Evolutionary conservation across 768 basidiomycete species (phyloP).

Genomic region (Suillus subluteus): DNA sequence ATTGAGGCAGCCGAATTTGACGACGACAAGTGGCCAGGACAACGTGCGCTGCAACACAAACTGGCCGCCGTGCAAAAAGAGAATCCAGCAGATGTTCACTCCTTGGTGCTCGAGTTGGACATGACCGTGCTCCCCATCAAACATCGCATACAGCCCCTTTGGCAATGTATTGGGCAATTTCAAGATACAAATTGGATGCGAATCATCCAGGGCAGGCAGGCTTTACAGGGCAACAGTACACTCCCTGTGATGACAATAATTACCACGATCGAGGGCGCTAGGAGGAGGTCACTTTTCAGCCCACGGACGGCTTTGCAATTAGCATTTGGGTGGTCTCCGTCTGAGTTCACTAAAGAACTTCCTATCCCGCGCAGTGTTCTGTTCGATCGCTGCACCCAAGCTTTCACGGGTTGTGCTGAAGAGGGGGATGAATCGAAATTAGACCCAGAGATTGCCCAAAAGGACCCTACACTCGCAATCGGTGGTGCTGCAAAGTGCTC

Average conservation of each 20-base stretch:
- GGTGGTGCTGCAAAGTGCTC: not conserved
- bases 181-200: conserved; percentile 2
- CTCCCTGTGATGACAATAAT: conserved; percentile 1
- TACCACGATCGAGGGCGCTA: conserved; percentile 5
- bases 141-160: conserved; percentile 3
- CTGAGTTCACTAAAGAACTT: not conserved
- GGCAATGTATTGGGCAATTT: not conserved
- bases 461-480: not conserved
- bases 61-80: not conserved
- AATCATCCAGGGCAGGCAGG: not conserved
- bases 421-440: not conserved
- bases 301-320: conserved; percentile 4
- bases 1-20: not conserved
- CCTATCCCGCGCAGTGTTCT: not conserved
- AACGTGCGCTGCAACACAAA: not conserved
- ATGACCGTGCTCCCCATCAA: conserved; percentile 1
- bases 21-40: conserved; percentile 3
- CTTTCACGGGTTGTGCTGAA: not conserved
- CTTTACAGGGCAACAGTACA: not conserved
- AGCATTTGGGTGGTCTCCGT: not conserved
- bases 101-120: conserved; percentile 1
- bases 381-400: not conserved
- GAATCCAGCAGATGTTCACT: conserved; percentile 2
- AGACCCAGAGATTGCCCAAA: not conserved
- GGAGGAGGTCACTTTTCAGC: conserved; percentile 1